phyloP scores from a whole-genome alignment of 805 yeast species.

The Nakazawaea pomicola region DNA sequence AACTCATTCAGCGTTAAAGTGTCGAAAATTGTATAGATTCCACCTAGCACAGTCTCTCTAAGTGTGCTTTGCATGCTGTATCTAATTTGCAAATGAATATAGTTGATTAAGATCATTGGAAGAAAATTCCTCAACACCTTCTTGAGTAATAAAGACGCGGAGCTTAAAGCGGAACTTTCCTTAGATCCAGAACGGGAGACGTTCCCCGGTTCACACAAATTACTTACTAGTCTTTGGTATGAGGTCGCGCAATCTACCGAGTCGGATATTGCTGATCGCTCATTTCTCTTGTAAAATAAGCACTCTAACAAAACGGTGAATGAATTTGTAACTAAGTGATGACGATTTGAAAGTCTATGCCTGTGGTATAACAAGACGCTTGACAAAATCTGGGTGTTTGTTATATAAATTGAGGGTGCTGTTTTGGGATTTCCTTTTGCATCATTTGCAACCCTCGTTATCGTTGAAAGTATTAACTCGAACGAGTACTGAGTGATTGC shows the following conservation, averaged over 20 bases:
- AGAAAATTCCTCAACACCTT: constrained; percentile 59
- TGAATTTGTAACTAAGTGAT: constrained; percentile 54
- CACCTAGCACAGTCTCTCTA: constrained; percentile 45
- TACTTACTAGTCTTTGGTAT: constrained; percentile 53
- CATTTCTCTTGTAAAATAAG: constrained; percentile 25
- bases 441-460: constrained; percentile 22
- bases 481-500: constrained; percentile 59
- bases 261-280: constrained; percentile 6
- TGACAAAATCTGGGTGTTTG: constrained; percentile 48
- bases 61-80: constrained; percentile 40
- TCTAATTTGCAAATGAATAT: constrained; percentile 48
- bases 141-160: constrained; percentile 52
- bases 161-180: constrained; percentile 41
- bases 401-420: constrained; percentile 24
- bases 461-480: constrained; percentile 46
- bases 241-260: constrained; percentile 38
- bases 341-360: constrained; percentile 62
- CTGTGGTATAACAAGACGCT: constrained; percentile 64
- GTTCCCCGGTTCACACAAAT: constrained; percentile 69
- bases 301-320: constrained; percentile 47
- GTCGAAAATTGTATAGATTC: constrained; percentile 62
- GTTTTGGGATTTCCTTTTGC: not conserved
- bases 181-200: constrained; percentile 21
- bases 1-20: constrained; percentile 65
- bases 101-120: constrained; percentile 55